Conservation (phyloP, 805 yeast genomes). For the Lipomyces yamanashiensis region DNA sequence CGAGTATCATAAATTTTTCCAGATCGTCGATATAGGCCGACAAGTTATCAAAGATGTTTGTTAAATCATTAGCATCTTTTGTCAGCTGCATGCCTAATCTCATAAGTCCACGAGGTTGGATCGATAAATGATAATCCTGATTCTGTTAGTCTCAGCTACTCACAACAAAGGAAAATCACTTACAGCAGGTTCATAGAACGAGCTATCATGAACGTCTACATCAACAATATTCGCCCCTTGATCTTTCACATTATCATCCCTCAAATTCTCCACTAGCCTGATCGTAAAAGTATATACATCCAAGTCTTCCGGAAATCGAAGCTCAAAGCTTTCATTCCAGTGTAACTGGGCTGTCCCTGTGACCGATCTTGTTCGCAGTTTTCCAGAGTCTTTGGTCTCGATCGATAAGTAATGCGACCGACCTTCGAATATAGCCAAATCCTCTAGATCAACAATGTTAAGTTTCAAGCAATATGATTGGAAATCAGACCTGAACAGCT, state of each 20-base stretch:
- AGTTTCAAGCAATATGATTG: constrained; percentile 3
- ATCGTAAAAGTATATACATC: constrained; percentile 7
- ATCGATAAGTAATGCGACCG: not conserved
- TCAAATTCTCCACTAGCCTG: constrained; percentile 1
- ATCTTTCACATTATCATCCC: not conserved
- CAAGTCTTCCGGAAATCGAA: not conserved
- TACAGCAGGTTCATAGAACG: constrained; percentile 10
- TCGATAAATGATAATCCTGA: constrained; percentile 3
- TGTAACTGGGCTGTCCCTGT: not conserved
- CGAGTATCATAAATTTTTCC: constrained; percentile 1
- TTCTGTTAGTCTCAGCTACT: too few relatives aligned
- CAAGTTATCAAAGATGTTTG: not conserved
- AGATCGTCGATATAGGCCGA: not conserved
- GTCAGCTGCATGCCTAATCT: constrained; percentile 6
- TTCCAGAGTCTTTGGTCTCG: constrained; percentile 1
- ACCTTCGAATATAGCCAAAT: not conserved
- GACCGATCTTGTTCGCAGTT: not conserved
- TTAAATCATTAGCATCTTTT: not conserved
- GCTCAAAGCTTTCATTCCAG: constrained; percentile 10
- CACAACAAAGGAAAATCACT: not conserved
- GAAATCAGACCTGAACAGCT: not conserved
- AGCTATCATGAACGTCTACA: constrained; percentile 14
- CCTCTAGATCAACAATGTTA: constrained; percentile 3
- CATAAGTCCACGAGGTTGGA: constrained; percentile 7
- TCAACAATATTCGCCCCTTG: constrained; percentile 4